phyloP scores from a whole-genome alignment of 495 filamentous ascomycete species.

The Penicillium odoratum region DNA sequence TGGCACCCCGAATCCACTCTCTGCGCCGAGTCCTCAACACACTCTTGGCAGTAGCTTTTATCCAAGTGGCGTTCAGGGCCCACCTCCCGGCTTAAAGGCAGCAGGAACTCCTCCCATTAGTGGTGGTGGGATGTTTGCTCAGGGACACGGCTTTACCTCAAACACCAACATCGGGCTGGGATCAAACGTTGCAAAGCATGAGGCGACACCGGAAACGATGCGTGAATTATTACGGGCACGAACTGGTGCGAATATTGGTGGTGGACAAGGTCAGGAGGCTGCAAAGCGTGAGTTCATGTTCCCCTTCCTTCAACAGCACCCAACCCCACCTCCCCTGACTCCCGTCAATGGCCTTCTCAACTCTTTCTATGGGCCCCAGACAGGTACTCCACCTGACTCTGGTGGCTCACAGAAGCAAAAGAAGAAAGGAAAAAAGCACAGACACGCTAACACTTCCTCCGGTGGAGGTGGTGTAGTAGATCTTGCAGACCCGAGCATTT shows the following conservation, averaged over 20 bases:
- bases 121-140: constrained; percentile 73
- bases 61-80: constrained; percentile 72
- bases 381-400: constrained; percentile 80
- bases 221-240: constrained; percentile 71
- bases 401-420: constrained; percentile 83
- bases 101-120: constrained; percentile 86
- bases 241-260: constrained; percentile 55
- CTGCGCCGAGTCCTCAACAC: constrained; percentile 56
- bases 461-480: constrained; percentile 97
- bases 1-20: constrained; percentile 55
- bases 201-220: constrained; percentile 74
- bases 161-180: constrained; percentile 69
- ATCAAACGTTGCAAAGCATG: constrained; percentile 64
- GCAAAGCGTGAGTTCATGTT: constrained; percentile 94
- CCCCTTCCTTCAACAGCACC: constrained; percentile 81
- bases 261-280: constrained; percentile 68
- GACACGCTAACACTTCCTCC: constrained; percentile 99
- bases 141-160: constrained; percentile 72
- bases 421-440: constrained; percentile 99
- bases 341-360: constrained; percentile 82
- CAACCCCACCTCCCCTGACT: constrained; percentile 84
- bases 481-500: constrained; percentile 99
- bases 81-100: constrained; percentile 93
- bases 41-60: constrained; percentile 47
- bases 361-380: constrained; percentile 86